Evolutionary conservation across 2,329 filamentous ascomycete genomes (phyloP).

Genomic region (Fusarium stilboides): DNA sequence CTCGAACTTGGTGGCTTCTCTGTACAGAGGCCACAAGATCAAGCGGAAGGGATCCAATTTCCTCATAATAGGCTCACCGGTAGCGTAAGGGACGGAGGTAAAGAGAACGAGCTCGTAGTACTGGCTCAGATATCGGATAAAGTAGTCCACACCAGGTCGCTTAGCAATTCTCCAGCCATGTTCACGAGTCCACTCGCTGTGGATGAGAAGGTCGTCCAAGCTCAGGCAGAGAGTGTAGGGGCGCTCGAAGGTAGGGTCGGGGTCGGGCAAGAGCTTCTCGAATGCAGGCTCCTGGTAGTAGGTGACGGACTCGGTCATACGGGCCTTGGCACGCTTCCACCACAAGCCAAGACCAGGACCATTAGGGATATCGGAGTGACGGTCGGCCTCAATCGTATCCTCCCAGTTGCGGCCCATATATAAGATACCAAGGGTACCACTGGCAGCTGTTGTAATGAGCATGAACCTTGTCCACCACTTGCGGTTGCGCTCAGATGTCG

Average conservation of each 20-base stretch:
- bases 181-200: conserved; percentile 94
- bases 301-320: conserved; percentile 81
- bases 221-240: conserved; percentile 95
- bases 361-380: conserved; percentile 80
- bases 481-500: conserved; percentile 88
- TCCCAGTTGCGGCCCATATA: conserved; percentile 95
- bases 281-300: conserved; percentile 98
- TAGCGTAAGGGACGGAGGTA: conserved; percentile 86
- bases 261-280: conserved; percentile 89
- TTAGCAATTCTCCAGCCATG: conserved; percentile 97
- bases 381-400: conserved; percentile 79
- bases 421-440: conserved; percentile 70
- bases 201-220: conserved; percentile 92
- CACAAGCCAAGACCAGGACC: conserved; percentile 84
- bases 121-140: conserved; percentile 94
- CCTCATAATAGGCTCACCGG: conserved; percentile 88
- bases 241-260: conserved; percentile 83
- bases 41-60: conserved; percentile 97
- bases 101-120: conserved; percentile 99
- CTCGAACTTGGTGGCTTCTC: conserved; percentile 97
- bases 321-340: conserved; percentile 84
- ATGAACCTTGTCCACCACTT: conserved; percentile 82
- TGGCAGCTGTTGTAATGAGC: conserved; percentile 73
- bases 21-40: conserved; percentile 94
- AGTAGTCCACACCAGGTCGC: conserved; percentile 95